Base-by-base conservation (phyloP, 2,329 filamentous ascomycete species). In the Tolypocladium capitatum region DNA sequence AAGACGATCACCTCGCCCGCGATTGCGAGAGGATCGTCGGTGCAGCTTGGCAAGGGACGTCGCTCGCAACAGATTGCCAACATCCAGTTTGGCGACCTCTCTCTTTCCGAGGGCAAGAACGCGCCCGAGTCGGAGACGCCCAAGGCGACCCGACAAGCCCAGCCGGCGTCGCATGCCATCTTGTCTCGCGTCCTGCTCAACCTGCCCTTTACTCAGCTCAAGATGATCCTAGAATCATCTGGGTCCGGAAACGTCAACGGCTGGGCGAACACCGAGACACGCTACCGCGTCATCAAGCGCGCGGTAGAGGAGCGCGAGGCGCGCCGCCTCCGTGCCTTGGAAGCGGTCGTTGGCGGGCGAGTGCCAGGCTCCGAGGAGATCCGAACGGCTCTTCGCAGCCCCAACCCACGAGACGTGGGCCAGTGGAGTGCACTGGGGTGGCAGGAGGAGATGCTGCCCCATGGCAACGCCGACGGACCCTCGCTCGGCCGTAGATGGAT, bases 41-140 rank as follows among this genome's bases (percentile, higher is more conserved):
- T 65, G 20, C 63, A 65, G 35, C 55, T 66, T 21, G 62, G 61
- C 42, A 62, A 57, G 45, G 59, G 58, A 8, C 70, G 65, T 46
- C 63, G 78, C 45, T 71, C 73, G 43, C 64, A 64, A 35, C 75
- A 80, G 27, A 67, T 84, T 11, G 76, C 74, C 51, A 74, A 72
- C 51, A 86, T 88, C 46, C 78, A 80, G 51, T 88, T 88, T 56
- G 84, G 84, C n/a, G 82, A 86, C 53, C 66, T 83, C 20, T 68
- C 77, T 56, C 45, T 67, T 52, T 50, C 55, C 0, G 61, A 63
- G 21, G 56, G 56, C 21, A 49, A 57, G 21, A 53, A 53, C 31
- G 55, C 53, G 9, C 41, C 55, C 10, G 54, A 54, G 8, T 61
- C 65, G 3, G 66, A 67, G 33, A 60, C 55, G 36, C 60, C 59